phyloP scores from a whole-genome alignment of 352 stramenopile species.

The Phytophthora cryptogea region DNA sequence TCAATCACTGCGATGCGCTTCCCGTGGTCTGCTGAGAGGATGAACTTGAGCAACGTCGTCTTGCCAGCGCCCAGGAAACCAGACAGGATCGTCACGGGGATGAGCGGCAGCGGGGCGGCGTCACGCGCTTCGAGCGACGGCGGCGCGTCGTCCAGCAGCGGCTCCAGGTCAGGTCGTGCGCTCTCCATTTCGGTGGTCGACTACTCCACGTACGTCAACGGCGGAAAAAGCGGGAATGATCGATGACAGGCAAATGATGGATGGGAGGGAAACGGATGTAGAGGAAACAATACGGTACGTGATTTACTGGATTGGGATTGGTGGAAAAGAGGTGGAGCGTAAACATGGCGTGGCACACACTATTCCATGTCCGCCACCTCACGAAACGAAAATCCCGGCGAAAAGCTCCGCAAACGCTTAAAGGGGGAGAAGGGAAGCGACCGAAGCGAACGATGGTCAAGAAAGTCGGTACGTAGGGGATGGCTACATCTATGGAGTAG shows the following conservation, averaged over 20 bases:
- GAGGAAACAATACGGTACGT: neutral
- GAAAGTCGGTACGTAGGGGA: constrained; percentile 54
- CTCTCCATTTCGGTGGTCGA: constrained; percentile 4
- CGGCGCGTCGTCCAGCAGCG: constrained; percentile 16
- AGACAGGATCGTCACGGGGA: constrained; percentile 96
- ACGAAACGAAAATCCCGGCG: constrained; percentile 26
- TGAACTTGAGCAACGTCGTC: constrained; percentile 98
- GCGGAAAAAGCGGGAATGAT: neutral
- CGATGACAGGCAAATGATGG: constrained; percentile 3
- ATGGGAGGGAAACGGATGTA: constrained; percentile 10
- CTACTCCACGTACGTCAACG: neutral
- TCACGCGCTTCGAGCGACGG: constrained; percentile 11
- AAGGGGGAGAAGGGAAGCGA: constrained; percentile 7
- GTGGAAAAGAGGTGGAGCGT: constrained; percentile 6
- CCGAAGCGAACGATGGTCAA: constrained; percentile 44
- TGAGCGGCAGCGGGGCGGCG: constrained; percentile 13
- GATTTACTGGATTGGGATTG: neutral
- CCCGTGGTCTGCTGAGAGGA: constrained; percentile 92
- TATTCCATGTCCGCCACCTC: constrained; percentile 4
- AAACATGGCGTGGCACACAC: constrained; percentile 9
- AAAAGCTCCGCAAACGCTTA: constrained; percentile 28
- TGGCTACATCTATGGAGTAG: neutral
- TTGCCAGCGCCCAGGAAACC: constrained; percentile 97
- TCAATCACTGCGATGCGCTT: constrained; percentile 98
- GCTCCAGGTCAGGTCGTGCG: constrained; percentile 2